Conservation (phyloP, 805 yeast genomes). For the Wickerhamiella occidentalis region DNA sequence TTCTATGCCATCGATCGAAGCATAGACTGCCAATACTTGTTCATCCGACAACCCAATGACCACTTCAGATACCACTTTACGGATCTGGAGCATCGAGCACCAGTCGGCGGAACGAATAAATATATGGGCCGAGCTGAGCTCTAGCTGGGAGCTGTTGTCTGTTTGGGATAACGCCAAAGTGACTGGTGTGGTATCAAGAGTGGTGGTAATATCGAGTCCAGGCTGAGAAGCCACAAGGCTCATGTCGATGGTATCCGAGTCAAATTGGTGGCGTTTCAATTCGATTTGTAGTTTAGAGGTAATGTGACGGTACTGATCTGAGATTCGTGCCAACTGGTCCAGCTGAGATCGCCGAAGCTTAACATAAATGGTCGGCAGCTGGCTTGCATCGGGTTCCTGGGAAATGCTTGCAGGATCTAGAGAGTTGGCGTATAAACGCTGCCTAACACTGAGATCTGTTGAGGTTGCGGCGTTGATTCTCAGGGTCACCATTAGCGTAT, state of each 20-base stretch:
- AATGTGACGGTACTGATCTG: slow-evolving; percentile 26
- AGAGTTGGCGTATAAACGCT: slow-evolving; percentile 51
- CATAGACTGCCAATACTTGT: slow-evolving; percentile 6
- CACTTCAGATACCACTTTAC: neutral
- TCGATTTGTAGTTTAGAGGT: slow-evolving; percentile 17
- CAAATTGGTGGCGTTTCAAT: neutral
- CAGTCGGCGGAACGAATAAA: slow-evolving; percentile 5
- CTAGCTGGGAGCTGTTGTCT: neutral
- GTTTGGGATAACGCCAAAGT: neutral
- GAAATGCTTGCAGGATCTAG: slow-evolving; percentile 41
- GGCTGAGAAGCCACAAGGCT: neutral
- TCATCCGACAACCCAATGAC: slow-evolving; percentile 6
- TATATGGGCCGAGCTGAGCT: neutral
- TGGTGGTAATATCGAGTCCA: slow-evolving; percentile 1
- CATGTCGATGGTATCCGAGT: neutral
- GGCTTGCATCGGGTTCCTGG: slow-evolving; percentile 39
- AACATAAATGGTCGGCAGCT: slow-evolving; percentile 40
- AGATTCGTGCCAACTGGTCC: slow-evolving; percentile 29
- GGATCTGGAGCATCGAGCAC: slow-evolving; percentile 2
- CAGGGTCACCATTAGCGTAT: slow-evolving; percentile 42
- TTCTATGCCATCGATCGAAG: neutral
- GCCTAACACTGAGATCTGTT: slow-evolving; percentile 22
- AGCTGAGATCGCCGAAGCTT: slow-evolving; percentile 20
- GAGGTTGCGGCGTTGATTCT: slow-evolving; percentile 50
- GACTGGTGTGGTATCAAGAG: neutral